Percentiles rank a stretch among this genome's conserved stretches.
Conservation (phyloP, 768 basidiomycete genomes). For the Amanita molliuscula region DNA sequence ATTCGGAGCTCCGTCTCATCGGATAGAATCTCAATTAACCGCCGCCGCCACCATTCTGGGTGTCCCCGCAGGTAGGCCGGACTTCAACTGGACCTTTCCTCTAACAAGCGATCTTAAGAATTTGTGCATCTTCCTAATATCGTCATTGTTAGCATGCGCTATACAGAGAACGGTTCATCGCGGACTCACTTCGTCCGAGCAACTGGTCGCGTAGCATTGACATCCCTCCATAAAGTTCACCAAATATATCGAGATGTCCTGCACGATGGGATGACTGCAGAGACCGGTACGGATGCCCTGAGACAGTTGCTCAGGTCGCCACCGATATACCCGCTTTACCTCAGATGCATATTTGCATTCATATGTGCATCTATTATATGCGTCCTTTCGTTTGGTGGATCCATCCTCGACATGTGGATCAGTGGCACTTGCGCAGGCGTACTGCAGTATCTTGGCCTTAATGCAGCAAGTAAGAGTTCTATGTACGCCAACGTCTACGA, state of each 20-base stretch:
- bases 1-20: slow-evolving; percentile 93
- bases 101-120: slow-evolving; percentile 20
- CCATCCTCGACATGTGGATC: slow-evolving; percentile 75
- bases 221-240: slow-evolving; percentile 75
- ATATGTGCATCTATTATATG: slow-evolving; percentile 74
- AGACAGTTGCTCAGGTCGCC: slow-evolving; percentile 49
- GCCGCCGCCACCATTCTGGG: slow-evolving; percentile 73
- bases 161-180: slow-evolving; percentile 54
- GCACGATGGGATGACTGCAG: slow-evolving; percentile 70
- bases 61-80: slow-evolving; percentile 47
- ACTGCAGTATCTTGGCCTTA: slow-evolving; percentile 73
- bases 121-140: slow-evolving; percentile 79
- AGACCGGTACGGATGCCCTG: slow-evolving; percentile 62
- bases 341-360: slow-evolving; percentile 68
- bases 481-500: slow-evolving; percentile 96
- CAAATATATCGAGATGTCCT: slow-evolving; percentile 78
- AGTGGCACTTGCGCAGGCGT: slow-evolving; percentile 58
- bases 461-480: slow-evolving; percentile 74
- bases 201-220: slow-evolving; percentile 70
- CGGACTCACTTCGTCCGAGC: slow-evolving; percentile 85
- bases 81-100: neutral
- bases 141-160: slow-evolving; percentile 75
- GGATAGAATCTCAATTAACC: slow-evolving; percentile 81
- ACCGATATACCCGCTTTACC: slow-evolving; percentile 57
- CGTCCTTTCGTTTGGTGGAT: slow-evolving; percentile 73